Evolutionary conservation across 805 yeast genomes (phyloP).

Genomic region (Geotrichum ghanense): DNA sequence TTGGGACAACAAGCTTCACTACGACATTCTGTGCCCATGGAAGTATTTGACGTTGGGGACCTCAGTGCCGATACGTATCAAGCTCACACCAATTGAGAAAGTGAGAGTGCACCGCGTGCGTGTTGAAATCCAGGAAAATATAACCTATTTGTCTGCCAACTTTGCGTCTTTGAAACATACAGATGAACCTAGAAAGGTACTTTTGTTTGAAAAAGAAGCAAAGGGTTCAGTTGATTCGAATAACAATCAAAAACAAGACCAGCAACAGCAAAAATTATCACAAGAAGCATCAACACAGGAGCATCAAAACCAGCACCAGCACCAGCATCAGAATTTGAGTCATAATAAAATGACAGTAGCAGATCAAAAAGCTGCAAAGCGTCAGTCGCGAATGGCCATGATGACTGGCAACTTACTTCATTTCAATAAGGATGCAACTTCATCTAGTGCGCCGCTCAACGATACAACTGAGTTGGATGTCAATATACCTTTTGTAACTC

Average conservation of each 20-base stretch:
- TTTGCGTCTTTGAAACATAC: constrained; percentile 15
- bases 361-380: no score
- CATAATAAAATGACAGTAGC: no score
- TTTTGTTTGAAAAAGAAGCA: constrained; percentile 2
- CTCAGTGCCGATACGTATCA: constrained; percentile 63
- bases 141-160: constrained; percentile 17
- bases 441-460: neutral
- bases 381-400: neutral
- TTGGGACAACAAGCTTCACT: constrained; percentile 75
- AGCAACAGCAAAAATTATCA: neutral
- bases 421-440: neutral
- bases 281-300: no score
- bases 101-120: constrained; percentile 52
- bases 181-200: constrained; percentile 11
- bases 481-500: neutral
- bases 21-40: constrained; percentile 69
- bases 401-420: neutral
- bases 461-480: neutral
- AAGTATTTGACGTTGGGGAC: constrained; percentile 66
- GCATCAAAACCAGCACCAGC: no score
- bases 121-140: constrained; percentile 15
- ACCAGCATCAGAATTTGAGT: no score
- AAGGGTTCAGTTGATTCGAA: neutral
- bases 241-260: neutral
- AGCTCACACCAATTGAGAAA: constrained; percentile 64